phyloP scores from a whole-genome alignment of 2,329 filamentous ascomycete genomes.

The Xylaria sp. region DNA sequence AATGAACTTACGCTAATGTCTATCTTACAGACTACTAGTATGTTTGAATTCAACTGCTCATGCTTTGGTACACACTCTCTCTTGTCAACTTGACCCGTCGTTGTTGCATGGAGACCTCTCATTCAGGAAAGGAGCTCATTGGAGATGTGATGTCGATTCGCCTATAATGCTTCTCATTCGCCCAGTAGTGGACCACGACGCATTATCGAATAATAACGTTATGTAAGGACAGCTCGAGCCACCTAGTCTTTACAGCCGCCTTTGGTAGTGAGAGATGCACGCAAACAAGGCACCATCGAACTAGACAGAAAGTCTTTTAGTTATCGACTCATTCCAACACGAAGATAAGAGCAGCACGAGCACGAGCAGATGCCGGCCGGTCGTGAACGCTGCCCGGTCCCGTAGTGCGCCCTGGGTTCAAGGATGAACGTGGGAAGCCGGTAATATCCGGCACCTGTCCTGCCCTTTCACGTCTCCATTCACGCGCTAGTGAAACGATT shows the following conservation, averaged over 20 bases:
- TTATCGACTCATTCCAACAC: slow-evolving; percentile 3
- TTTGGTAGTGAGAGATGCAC: slow-evolving; percentile 2
- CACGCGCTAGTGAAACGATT: too few relatives aligned
- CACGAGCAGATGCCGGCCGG: slow-evolving; percentile 16
- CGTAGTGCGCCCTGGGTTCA: slow-evolving; percentile 2
- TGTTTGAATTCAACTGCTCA: neutral
- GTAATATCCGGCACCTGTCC: slow-evolving; percentile 13
- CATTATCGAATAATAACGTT: neutral
- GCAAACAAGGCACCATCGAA: slow-evolving; percentile 1
- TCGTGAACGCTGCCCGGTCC: neutral
- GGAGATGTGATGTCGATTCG: neutral
- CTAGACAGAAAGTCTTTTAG: neutral
- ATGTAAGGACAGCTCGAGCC: neutral
- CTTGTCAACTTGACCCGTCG: neutral
- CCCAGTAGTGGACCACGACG: neutral
- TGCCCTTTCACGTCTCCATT: slow-evolving; percentile 3
- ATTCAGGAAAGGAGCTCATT: slow-evolving; percentile 3
- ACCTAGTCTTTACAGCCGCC: neutral
- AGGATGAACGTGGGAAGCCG: slow-evolving; percentile 7
- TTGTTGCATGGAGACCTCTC: neutral
- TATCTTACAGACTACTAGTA: neutral
- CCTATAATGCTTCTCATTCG: neutral
- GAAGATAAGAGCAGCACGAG: slow-evolving; percentile 8
- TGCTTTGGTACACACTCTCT: neutral
- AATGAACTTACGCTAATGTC: neutral